Evolutionary conservation across 306 rosid genomes (phyloP).

Genomic region (Sindora glabra): DNA sequence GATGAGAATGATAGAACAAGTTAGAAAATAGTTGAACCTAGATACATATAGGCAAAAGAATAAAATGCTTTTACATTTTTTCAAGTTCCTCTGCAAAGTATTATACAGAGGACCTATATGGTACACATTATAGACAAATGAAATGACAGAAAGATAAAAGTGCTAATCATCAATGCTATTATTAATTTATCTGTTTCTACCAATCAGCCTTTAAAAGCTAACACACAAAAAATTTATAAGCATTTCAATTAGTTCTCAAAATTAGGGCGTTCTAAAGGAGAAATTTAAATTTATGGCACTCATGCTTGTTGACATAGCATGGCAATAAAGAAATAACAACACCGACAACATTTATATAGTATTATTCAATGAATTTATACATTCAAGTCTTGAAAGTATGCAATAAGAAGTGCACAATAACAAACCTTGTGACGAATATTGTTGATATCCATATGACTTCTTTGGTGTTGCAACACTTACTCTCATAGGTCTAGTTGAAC

Average conservation of each 20-base stretch:
- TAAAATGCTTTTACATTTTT: too few species aligned
- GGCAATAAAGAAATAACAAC: not conserved
- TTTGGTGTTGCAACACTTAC: slow-evolving; percentile 88
- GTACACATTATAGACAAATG: too few species aligned
- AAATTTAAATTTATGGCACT: not conserved
- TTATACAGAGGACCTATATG: too few species aligned
- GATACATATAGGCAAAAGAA: too few species aligned
- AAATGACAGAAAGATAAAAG: too few species aligned
- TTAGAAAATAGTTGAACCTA: too few species aligned
- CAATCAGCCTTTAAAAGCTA: too few species aligned
- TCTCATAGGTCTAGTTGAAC: slow-evolving; percentile 86
- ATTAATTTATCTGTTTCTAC: too few species aligned
- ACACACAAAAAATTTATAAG: not conserved
- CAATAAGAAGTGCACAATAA: slow-evolving; percentile 1
- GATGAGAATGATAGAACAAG: too few species aligned
- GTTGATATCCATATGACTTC: slow-evolving; percentile 72
- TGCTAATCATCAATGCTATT: too few species aligned
- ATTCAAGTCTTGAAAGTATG: too few species aligned
- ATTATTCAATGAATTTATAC: not conserved
- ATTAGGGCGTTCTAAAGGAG: not conserved
- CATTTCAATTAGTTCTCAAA: not conserved
- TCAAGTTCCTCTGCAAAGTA: too few species aligned
- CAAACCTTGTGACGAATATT: slow-evolving; percentile 83
- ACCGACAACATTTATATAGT: not conserved
- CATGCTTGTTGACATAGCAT: not conserved